Evolutionary conservation across 768 basidiomycete genomes (phyloP).

Genomic region (Serendipita sp.): DNA sequence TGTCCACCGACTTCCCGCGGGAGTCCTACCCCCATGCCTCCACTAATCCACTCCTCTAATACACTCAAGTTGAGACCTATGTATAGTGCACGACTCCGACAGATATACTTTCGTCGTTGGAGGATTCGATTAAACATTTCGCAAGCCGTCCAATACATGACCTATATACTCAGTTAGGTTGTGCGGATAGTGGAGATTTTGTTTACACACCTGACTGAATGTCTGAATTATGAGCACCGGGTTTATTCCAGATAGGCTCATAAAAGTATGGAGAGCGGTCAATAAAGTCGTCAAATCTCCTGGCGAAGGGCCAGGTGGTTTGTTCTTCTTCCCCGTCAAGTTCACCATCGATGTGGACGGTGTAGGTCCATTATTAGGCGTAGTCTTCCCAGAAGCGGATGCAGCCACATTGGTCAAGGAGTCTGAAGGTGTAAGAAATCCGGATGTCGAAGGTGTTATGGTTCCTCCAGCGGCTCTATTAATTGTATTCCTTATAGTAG

Average conservation of each 20-base stretch:
- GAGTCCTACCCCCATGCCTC: conserved; percentile 37
- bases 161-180: conserved; percentile 55
- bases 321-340: not conserved
- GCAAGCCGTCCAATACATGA: conserved; percentile 96
- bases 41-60: conserved; percentile 84
- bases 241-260: conserved; percentile 79
- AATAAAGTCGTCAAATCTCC: conserved; percentile 59
- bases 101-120: conserved; percentile 88
- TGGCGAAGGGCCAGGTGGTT: not conserved
- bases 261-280: conserved; percentile 67
- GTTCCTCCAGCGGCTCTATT: not conserved
- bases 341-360: not conserved
- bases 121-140: conserved; percentile 75
- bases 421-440: not conserved
- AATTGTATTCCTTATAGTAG: not conserved
- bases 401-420: not conserved
- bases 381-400: not conserved
- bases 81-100: conserved; percentile 78
- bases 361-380: not conserved
- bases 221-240: conserved; percentile 76
- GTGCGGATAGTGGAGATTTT: conserved; percentile 74
- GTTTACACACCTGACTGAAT: conserved; percentile 87
- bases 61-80: conserved; percentile 73
- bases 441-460: not conserved
- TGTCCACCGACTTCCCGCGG: conserved; percentile 67